These are phyloP conservation scores for Megacollybia platyphylla DNA, from an alignment of 1,284 basidiomycete species.

Conservation along the genomic window DNA sequence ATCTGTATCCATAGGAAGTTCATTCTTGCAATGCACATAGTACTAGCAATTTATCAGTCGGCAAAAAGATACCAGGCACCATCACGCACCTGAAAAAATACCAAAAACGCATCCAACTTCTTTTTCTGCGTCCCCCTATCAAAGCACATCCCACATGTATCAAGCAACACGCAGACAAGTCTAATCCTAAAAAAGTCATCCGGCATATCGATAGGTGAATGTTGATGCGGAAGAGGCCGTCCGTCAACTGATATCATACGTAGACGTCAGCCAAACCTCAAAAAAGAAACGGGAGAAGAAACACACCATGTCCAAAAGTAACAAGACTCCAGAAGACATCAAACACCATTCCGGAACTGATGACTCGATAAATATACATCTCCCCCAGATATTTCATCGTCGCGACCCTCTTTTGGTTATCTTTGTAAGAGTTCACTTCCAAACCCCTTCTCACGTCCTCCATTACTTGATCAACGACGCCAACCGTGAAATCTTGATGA, in stretches of 20 bases:
- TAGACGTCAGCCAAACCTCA: conserved; percentile 5
- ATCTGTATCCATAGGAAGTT: conserved; percentile 91
- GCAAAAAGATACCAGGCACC: background rate
- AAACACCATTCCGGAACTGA: conserved; percentile 84
- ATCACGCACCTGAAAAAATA: conserved; percentile 76
- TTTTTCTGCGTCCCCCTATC: conserved; percentile 84
- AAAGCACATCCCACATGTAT: conserved; percentile 97
- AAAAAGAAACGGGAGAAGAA: conserved; percentile 1
- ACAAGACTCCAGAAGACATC: conserved; percentile 91
- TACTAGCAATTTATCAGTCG: conserved; percentile 36
- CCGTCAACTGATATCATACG: conserved; percentile 55
- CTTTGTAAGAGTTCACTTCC: conserved; percentile 91
- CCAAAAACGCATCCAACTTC: conserved; percentile 86
- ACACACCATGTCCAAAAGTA: conserved; percentile 93
- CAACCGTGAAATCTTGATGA: conserved; percentile 79
- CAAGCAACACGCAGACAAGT: conserved; percentile 84
- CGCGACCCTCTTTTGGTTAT: conserved; percentile 87
- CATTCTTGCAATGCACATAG: conserved; percentile 80
- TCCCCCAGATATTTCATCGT: conserved; percentile 93
- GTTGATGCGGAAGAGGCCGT: conserved; percentile 73
- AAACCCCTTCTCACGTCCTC: conserved; percentile 87
- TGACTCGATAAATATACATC: conserved; percentile 91
- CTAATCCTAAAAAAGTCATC: conserved; percentile 95
- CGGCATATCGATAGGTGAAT: conserved; percentile 75
- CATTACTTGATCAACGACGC: conserved; percentile 87